Conservation (phyloP, 345 rosid genomes). For the Laguncularia racemosa region DNA sequence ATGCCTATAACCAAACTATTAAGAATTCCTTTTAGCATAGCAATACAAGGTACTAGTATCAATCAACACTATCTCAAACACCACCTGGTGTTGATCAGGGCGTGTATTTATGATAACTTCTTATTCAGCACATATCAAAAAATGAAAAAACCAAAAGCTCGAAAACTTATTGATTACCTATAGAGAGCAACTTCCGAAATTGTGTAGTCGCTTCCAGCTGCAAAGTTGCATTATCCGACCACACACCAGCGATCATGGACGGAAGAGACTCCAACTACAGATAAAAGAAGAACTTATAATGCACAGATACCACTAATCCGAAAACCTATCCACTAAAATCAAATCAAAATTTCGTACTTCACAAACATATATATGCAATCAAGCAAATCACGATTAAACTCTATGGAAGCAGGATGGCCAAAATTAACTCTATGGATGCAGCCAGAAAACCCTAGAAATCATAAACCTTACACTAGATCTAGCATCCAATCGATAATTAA, state of each 20-base stretch:
- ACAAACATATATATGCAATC: too few species aligned
- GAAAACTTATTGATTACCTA: constrained; percentile 32
- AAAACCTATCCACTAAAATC: neutral
- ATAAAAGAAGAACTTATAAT: constrained; percentile 1
- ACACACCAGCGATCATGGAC: constrained; percentile 59
- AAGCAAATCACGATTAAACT: too few species aligned
- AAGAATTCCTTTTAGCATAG: too few species aligned
- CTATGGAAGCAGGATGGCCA: too few species aligned
- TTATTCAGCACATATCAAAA: neutral
- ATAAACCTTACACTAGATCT: too few species aligned
- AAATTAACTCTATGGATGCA: too few species aligned
- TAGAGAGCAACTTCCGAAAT: constrained; percentile 77
- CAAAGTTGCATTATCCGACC: constrained; percentile 38
- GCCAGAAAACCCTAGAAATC: too few species aligned
- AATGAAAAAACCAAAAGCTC: neutral
- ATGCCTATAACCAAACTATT: too few species aligned
- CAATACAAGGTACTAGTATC: too few species aligned
- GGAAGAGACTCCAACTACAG: constrained; percentile 73
- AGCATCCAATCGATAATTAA: too few species aligned
- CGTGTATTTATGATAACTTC: neutral
- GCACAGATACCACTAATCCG: neutral
- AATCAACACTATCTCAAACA: too few species aligned
- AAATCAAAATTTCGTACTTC: neutral
- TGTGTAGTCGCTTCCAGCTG: constrained; percentile 87
- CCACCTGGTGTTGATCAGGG: too few species aligned